Evolutionary conservation across 768 basidiomycete species (phyloP), one percentile per base, ranked within the genome.

Genomic region (Collybiopsis luxurians): DNA sequence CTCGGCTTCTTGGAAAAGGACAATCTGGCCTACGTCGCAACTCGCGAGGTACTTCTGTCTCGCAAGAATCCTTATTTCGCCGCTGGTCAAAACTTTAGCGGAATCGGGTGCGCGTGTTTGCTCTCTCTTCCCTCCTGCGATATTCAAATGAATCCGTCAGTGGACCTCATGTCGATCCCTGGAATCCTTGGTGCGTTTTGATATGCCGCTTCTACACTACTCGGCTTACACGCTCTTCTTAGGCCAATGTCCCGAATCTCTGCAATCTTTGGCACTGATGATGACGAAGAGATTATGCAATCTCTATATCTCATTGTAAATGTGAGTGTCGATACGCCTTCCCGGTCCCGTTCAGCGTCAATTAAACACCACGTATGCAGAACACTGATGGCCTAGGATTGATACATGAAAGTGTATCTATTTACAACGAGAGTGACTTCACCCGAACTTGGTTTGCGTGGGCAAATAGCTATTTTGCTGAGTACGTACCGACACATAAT

Each of bases 211-310:
- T 5, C 15, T 24, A 24, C n/a, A 38, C 48, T 24, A 15, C 28
- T 49, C 11, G 13, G 34, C 23, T 34, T 11, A 43, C 40, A 30
- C 15, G 42, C 36, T 36, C 61, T 23, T 51, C 48, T 24, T 56
- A 85, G 83, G 90, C 90, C 89, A 2, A 92, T 92, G 90, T 87
- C 89, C 23, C 86, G 84, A 53, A 83, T 92, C 42, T 83, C 83
- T 24, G 80, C 84, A 15, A 86, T 90, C 57, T 90, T 84, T 65
- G 86, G 89, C 2, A 86, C 86, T 9, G 84, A 90, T 65, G 74
- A 89, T 61, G 89, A 91, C 63, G 66, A 71, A 17, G 89, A 89
- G 61, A 91, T 92, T 43, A 44, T 84, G 59, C 67, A 77, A 10
- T 78, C 81, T 2, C 67, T 92, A 21, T 87, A 88, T 59, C 72